Base-by-base conservation (phyloP, 768 basidiomycete genomes). In the Mycena sanguinolenta region DNA sequence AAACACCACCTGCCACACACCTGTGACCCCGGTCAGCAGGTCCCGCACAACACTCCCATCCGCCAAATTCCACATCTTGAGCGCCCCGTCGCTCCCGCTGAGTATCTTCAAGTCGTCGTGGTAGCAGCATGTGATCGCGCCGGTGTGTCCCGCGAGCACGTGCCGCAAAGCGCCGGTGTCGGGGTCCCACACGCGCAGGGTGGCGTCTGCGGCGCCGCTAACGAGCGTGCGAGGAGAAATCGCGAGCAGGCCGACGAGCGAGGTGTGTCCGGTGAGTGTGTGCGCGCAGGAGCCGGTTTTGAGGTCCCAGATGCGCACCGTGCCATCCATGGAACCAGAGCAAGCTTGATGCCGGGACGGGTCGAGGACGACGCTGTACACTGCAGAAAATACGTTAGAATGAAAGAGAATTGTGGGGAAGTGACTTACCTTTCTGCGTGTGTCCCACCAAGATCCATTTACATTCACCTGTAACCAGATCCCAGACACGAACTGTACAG, bases 81-180 rank as follows among this genome's bases (percentile, higher is more conserved):
- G 86, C 67, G 94, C 95, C 19, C 98, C 98, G 74, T 99, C 98
- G 17, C 93, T 95, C 16, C 97, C 97, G 76, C 93, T 95, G 32
- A 99, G 87, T 52, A 99, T 95, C 78, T 98, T 98, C 85, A 95
- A 95, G 78, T 99, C 97, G 79, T 99, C 97, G 74, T 98, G 96
- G 80, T 97, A 96, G 87, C 99, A 98, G 82, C 97, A 99, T 21
- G 98, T 99, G 74, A 99, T 99, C n/a, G 97, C 96, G 27, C 97
- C 97, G 8, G 93, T 93, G 79, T 99, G 97, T 1, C 94, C 95
- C 5, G 92, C 91, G 34, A 99, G 88, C 0, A 92, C 91, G 73
- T 96, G 92, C 44, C 88, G 90, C 34, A 95, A 85, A 67, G 91
- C 90, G 65, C 95, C 95, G 0, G 89, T 89, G 42, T 92, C 90